Evolutionary conservation across 2,329 filamentous ascomycete species (phyloP), one percentile per base, ranked within the genome.

Genomic region (Cladophialophora yegresii): DNA sequence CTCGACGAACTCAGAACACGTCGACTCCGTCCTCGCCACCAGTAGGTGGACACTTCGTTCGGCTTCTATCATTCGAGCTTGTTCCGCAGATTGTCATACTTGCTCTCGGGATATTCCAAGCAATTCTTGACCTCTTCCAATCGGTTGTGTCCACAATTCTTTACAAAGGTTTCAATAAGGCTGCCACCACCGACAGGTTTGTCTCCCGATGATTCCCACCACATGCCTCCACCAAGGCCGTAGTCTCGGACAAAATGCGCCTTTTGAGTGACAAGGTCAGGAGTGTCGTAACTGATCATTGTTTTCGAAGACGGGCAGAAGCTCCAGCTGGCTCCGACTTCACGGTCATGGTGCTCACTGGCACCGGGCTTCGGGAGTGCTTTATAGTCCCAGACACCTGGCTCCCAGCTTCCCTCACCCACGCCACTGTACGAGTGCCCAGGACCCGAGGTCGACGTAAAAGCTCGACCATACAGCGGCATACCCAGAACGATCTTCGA

Each of bases 191-290:
- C 87, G 2, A 77, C 74, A 10, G 68, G 36, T 73, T 87, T 88
- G 75, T 97, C 93, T 0, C 85, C 88, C 72, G 89, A 93, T 71
- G 87, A 91, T 79, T 97, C 93, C 91, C 91, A 96, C 92, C 92
- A 98, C 93, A 98, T 97, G n/a, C 85, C 91, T 20, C 93, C 93
- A 1, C 92, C 93, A 0, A 97, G 83, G 0, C 85, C 81, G 51
- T 83, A 79, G 22, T 84, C 75, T 73, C 82, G 84, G 73, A 97
- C 85, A 75, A 87, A 96, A 10, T 84, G 79, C 1, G 87, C 87
- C 81, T 97, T 98, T 69, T 78, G 75, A 69, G 81, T 80, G 3
- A 87, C 89, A 75, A 92, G 85, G 2, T 81, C 78, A 0, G 87
- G 83, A 1, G 86, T 93, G 74, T 92, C 90, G 71, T 96, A 98